phyloP scores from a whole-genome alignment of 2,329 filamentous ascomycete genomes.

The Coniella vitis region DNA sequence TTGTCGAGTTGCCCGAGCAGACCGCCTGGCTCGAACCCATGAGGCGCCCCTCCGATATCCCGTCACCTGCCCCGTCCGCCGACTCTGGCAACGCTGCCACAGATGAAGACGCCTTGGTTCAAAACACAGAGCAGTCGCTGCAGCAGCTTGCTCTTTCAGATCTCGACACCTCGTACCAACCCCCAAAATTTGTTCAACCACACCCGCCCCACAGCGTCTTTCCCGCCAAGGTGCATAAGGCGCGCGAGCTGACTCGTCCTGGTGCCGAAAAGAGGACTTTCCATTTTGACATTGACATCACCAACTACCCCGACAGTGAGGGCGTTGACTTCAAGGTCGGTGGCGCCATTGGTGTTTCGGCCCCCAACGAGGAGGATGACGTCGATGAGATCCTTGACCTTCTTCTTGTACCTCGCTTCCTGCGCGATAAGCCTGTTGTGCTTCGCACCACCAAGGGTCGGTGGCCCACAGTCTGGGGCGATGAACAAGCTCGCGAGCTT shows the following conservation, averaged over 20 bases:
- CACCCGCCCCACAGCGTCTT: constrained; percentile 91
- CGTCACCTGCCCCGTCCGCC: constrained; percentile 44
- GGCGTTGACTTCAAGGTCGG: constrained; percentile 91
- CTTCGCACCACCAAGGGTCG: constrained; percentile 74
- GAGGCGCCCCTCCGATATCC: constrained; percentile 27
- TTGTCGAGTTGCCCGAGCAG: constrained; percentile 67
- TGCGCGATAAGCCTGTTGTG: constrained; percentile 76
- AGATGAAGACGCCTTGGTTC: constrained; percentile 25
- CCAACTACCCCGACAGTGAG: constrained; percentile 79
- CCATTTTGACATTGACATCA: constrained; percentile 95
- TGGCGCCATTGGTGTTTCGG: constrained; percentile 87
- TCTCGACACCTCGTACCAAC: constrained; percentile 58
- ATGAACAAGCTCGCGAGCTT: constrained; percentile 78
- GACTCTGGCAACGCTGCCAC: constrained; percentile 36
- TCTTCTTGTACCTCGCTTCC: constrained; percentile 71
- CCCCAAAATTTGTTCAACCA: constrained; percentile 85
- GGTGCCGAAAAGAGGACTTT: constrained; percentile 96
- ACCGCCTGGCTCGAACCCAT: constrained; percentile 64
- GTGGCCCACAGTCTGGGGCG: constrained; percentile 98
- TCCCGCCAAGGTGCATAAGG: constrained; percentile 77
- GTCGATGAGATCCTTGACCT: constrained; percentile 82
- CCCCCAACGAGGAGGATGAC: constrained; percentile 69
- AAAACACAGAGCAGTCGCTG: constrained; percentile 18
- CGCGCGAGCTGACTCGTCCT: constrained; percentile 77
- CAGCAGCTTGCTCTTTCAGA: constrained; percentile 29